Evolutionary conservation across 805 yeast species (phyloP), one percentile per base, ranked within the genome.

Genomic region (Myxozyma neglecta): DNA sequence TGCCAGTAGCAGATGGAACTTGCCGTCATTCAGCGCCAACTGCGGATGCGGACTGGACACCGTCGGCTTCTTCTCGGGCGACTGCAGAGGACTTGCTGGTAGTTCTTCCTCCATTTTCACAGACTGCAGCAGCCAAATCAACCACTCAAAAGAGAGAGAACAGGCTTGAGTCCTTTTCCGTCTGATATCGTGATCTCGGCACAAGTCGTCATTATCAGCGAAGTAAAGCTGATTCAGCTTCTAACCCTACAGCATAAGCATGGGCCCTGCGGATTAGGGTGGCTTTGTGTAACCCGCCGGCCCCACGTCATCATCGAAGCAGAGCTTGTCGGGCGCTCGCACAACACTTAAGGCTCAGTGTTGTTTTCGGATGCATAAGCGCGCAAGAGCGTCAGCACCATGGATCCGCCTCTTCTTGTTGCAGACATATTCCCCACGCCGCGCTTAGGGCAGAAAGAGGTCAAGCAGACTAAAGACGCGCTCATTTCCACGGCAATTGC

Each of bases 1-100:
- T 18, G 96, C 99, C 47, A 94, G 79, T 60, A 94, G 78, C 48
- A 94, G 86, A 74, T 94, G 99, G 59, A 90, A 80, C 71, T 91
- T 92, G 48, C 86, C 88, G 72, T 90, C 96, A 72, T 90, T 94
- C 69, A 56, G 57, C 29, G 67, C 66, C 16, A 55, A 57, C 7
- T 39, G 46, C 10, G 67, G 63, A 35, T 63, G 62, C 36, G 63
- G 45, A 8, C 59, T 13, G 24, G 67, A 57, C 18, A 51, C 55
- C 9, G 40, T 42, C 18, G 35, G 48, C 14, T 29, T 20, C 9
- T 24, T 10, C 37, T 29, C 47, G 9, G 14, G 8, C 11, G 45
- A 1, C 50, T 49, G 60, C 37, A 55, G 44, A 20, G 60, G 51
- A 6, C 50, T 50, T 1, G 45, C 39, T 7, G 59, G 59, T 13